A percentile compares a stretch with the other conserved stretches of the same genome.
Conservation (phyloP, 768 basidiomycete genomes). For the Boletellus sp. region DNA sequence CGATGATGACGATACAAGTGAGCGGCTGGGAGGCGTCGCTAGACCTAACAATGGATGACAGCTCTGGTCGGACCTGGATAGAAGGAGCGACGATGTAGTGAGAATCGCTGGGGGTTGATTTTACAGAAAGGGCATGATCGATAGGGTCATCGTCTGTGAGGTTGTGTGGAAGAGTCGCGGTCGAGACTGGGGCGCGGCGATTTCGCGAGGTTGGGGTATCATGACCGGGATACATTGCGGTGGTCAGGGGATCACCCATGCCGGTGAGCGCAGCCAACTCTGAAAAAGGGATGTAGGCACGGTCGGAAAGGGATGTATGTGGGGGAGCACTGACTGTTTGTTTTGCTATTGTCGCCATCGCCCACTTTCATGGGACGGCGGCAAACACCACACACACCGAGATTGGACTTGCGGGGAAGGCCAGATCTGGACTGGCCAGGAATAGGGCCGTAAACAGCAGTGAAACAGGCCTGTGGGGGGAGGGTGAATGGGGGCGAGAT, state of each 20-base stretch:
- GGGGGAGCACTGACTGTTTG: conserved; percentile 68
- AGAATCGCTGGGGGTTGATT: conserved; percentile 44
- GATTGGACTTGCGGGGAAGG: conserved; percentile 65
- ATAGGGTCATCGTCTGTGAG: conserved; percentile 85
- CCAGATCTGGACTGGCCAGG: conserved; percentile 53
- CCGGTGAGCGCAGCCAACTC: conserved; percentile 94
- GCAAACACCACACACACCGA: conserved; percentile 97
- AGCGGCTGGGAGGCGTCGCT: conserved; percentile 72
- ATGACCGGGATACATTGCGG: conserved; percentile 65
- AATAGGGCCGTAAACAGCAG: conserved; percentile 91
- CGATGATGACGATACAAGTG: conserved; percentile 92
- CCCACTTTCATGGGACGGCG: conserved; percentile 94
- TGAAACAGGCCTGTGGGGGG: conserved; percentile 81
- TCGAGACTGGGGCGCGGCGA: conserved; percentile 23
- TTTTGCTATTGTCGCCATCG: conserved; percentile 77
- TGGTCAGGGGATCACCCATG: conserved; percentile 61
- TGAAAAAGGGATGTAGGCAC: conserved; percentile 33
- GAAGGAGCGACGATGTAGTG: conserved; percentile 86
- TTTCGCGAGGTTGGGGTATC: conserved; percentile 44
- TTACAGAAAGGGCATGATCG: conserved; percentile 52
- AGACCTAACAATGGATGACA: conserved; percentile 72
- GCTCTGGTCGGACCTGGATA: conserved; percentile 93
- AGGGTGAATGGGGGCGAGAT: conserved; percentile 7
- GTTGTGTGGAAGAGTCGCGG: conserved; percentile 43
- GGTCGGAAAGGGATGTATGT: not conserved